Percentiles rank a stretch among this genome's conserved stretches.
These are phyloP conservation scores for Penicillium sp. DNA, from an alignment of 2,329 filamentous ascomycete species.

Conservation along the genomic window DNA sequence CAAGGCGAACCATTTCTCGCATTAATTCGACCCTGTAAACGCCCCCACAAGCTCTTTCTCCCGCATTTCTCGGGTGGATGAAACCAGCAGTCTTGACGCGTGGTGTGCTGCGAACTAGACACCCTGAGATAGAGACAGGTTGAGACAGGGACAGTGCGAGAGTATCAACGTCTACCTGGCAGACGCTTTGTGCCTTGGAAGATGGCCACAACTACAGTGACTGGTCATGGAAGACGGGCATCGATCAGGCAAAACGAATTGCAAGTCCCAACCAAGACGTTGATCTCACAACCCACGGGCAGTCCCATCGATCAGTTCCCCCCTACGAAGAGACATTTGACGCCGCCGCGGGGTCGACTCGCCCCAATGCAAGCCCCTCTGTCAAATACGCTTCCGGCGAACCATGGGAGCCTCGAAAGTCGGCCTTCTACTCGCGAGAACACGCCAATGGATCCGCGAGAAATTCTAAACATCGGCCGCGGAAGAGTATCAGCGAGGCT, in stretches of 20 bases:
- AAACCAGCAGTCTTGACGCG: neutral
- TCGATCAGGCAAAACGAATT: slow-evolving; percentile 38
- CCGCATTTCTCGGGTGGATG: neutral
- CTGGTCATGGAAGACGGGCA: slow-evolving; percentile 39
- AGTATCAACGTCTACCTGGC: neutral
- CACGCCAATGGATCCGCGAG: slow-evolving; percentile 36
- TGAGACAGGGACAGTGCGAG: neutral
- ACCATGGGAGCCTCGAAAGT: slow-evolving; percentile 62
- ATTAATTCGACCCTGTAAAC: neutral
- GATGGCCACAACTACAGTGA: slow-evolving; percentile 43
- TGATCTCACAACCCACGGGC: slow-evolving; percentile 31
- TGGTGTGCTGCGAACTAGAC: neutral
- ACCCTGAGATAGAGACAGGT: neutral
- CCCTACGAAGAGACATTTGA: slow-evolving; percentile 40
- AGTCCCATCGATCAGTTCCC: slow-evolving; percentile 46
- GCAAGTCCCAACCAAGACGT: slow-evolving; percentile 29
- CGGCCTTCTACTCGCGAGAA: slow-evolving; percentile 48
- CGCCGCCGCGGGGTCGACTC: slow-evolving; percentile 24
- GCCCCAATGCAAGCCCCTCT: slow-evolving; percentile 24
- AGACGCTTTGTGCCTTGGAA: slow-evolving; percentile 7
- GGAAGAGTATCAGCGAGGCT: slow-evolving; percentile 89
- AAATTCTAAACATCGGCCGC: slow-evolving; percentile 59
- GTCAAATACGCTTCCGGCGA: slow-evolving; percentile 43
- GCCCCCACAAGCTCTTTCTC: neutral
- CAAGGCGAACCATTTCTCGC: neutral